Percentiles rank a stretch among this genome's conserved stretches.
These are phyloP conservation scores for Circinella umbellata DNA, from an alignment of 371 early-diverging fungal genomes.

Conservation along the genomic window DNA sequence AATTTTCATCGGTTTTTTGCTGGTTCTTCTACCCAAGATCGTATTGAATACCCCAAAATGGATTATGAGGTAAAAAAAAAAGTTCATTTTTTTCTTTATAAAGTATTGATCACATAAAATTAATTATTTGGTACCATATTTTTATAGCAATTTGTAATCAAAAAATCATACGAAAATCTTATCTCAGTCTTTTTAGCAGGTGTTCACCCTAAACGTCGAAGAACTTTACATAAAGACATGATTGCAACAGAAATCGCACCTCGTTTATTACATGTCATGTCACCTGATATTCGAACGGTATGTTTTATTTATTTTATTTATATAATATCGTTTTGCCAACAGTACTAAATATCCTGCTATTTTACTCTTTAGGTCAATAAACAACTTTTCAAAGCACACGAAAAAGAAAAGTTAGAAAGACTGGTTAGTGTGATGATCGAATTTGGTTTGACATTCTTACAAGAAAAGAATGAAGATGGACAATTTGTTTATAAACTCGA, in stretches of 20 bases:
- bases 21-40: conserved; percentile 60
- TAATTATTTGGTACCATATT: neutral
- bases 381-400: conserved; percentile 76
- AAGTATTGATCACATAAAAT: neutral
- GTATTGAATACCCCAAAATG: conserved; percentile 81
- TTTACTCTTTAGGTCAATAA: conserved; percentile 56
- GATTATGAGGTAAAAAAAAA: conserved; percentile 69
- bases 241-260: conserved; percentile 67
- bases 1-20: conserved; percentile 87
- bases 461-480: conserved; percentile 74
- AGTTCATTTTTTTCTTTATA: neutral
- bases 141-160: conserved; percentile 49
- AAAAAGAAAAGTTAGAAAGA: conserved; percentile 61
- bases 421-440: conserved; percentile 76
- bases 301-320: conserved; percentile 21
- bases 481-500: conserved; percentile 73
- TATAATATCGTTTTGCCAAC: too few species aligned
- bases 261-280: conserved; percentile 73
- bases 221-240: conserved; percentile 49
- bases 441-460: conserved; percentile 76
- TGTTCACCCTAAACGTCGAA: conserved; percentile 52
- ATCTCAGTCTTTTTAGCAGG: conserved; percentile 57
- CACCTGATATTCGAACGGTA: conserved; percentile 77
- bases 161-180: conserved; percentile 63
- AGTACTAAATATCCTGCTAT: neutral